A percentile compares a stretch with the other conserved stretches of the same genome.
Evolutionary conservation across 331 rosid species (phyloP).

Genomic region (Malus hybrid): DNA sequence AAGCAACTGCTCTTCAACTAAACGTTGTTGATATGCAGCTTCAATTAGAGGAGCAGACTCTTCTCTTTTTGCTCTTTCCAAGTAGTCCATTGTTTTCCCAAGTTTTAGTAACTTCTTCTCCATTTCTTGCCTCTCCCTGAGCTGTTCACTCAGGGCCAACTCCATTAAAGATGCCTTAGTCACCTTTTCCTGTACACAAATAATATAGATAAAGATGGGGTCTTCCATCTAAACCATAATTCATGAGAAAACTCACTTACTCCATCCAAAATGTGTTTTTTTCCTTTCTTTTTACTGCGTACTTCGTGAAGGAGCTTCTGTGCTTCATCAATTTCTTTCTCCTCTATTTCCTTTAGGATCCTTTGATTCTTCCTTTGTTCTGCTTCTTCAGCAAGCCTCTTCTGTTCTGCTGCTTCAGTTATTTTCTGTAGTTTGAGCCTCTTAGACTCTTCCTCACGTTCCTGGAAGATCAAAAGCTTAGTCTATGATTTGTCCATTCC

Average conservation of each 20-base stretch:
- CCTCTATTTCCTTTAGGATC: slow-evolving; percentile 66
- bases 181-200: slow-evolving; percentile 44
- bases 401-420: slow-evolving; percentile 81
- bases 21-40: slow-evolving; percentile 75
- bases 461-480: slow-evolving; percentile 24
- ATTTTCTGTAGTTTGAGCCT: slow-evolving; percentile 57
- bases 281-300: slow-evolving; percentile 43
- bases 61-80: slow-evolving; percentile 94
- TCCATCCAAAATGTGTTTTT: slow-evolving; percentile 55
- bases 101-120: slow-evolving; percentile 80
- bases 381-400: slow-evolving; percentile 60
- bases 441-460: slow-evolving; percentile 76
- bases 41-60: slow-evolving; percentile 86
- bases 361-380: slow-evolving; percentile 58
- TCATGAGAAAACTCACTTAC: slow-evolving; percentile 39
- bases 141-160: slow-evolving; percentile 67
- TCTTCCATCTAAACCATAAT: neutral
- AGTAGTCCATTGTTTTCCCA: slow-evolving; percentile 79
- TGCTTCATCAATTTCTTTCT: slow-evolving; percentile 61
- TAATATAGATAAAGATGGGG: slow-evolving; percentile 7
- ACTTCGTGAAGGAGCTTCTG: slow-evolving; percentile 54
- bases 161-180: slow-evolving; percentile 62
- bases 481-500: slow-evolving; percentile 5
- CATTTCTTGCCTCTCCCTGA: slow-evolving; percentile 83
- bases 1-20: slow-evolving; percentile 71